These are phyloP conservation scores for Lagenidium giganteum DNA, from an alignment of 352 stramenopile genomes.

Conservation along the genomic window DNA sequence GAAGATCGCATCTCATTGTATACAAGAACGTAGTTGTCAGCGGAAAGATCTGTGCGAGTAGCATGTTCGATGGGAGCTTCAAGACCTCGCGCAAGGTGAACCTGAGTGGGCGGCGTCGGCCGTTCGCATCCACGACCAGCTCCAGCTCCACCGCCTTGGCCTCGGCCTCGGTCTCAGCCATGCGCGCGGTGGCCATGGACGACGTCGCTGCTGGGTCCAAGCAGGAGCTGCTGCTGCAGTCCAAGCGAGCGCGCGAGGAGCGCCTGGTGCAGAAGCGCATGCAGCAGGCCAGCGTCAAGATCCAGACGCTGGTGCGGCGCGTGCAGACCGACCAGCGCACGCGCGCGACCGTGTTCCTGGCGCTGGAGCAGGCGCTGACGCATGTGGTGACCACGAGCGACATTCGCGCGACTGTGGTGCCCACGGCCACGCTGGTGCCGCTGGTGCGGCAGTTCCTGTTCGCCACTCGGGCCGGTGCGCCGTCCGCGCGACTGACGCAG, in stretches of 20 bases:
- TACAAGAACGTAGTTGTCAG: no score
- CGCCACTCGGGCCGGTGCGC: slow-evolving; percentile 9
- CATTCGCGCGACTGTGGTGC: slow-evolving; percentile 26
- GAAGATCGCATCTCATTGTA: no score
- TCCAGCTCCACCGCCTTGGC: slow-evolving; percentile 10
- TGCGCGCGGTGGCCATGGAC: no score
- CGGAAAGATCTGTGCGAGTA: no score
- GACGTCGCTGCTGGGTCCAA: slow-evolving; percentile 32
- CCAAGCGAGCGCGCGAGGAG: slow-evolving; percentile 46
- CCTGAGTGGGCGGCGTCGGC: slow-evolving; percentile 52
- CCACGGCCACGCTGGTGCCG: slow-evolving; percentile 16
- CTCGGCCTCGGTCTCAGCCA: background rate
- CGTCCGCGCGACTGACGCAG: background rate
- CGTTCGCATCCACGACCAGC: slow-evolving; percentile 18
- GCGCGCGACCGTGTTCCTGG: slow-evolving; percentile 24
- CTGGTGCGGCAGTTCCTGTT: slow-evolving; percentile 49
- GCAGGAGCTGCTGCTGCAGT: slow-evolving; percentile 51
- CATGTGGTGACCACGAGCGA: slow-evolving; percentile 21
- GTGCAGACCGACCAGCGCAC: slow-evolving; percentile 16
- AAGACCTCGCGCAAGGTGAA: slow-evolving; percentile 66
- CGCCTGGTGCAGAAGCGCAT: slow-evolving; percentile 36
- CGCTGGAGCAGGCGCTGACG: slow-evolving; percentile 37
- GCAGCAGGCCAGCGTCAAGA: slow-evolving; percentile 32
- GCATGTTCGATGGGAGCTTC: slow-evolving; percentile 76
- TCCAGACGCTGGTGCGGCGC: slow-evolving; percentile 45